Percentiles rank a stretch among this genome's conserved stretches.
phyloP scores from a whole-genome alignment of 345 rosid species.

The Eucalyptus urophylla region DNA sequence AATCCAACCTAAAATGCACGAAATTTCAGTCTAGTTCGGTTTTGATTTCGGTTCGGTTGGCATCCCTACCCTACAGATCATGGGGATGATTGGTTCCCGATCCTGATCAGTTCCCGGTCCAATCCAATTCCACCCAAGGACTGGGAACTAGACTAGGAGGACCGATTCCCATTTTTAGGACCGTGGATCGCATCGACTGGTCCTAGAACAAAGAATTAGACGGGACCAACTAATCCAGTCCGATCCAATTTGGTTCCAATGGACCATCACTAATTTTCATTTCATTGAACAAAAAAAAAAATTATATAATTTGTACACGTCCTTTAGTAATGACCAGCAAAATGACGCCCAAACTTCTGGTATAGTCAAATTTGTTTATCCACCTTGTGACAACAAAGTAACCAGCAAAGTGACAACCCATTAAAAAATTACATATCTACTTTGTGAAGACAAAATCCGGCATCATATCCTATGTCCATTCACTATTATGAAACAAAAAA shows the following conservation, averaged over 20 bases:
- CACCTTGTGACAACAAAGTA: no score
- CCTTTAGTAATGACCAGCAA: no score
- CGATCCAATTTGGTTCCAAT: no score
- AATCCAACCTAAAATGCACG: no score
- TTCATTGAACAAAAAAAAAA: no score
- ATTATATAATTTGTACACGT: accelerated
- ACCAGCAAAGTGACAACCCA: no score
- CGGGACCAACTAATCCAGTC: accelerated
- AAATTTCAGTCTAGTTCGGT: accelerated
- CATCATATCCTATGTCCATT: no score
- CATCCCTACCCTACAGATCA: no score
- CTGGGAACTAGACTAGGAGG: accelerated
- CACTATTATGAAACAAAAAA: no score
- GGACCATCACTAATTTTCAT: no score
- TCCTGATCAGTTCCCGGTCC: accelerated
- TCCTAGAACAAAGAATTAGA: accelerated
- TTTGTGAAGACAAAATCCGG: no score
- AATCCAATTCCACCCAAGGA: accelerated
- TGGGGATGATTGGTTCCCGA: accelerated
- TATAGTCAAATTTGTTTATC: no score
- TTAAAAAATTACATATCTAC: accelerated
- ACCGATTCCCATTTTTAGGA: accelerated
- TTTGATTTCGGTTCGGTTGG: accelerated
- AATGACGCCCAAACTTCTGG: accelerated
- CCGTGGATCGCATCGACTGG: accelerated